Evolutionary conservation across 1,284 basidiomycete species (phyloP).

Genomic region (Ganoderma resinaceum): DNA sequence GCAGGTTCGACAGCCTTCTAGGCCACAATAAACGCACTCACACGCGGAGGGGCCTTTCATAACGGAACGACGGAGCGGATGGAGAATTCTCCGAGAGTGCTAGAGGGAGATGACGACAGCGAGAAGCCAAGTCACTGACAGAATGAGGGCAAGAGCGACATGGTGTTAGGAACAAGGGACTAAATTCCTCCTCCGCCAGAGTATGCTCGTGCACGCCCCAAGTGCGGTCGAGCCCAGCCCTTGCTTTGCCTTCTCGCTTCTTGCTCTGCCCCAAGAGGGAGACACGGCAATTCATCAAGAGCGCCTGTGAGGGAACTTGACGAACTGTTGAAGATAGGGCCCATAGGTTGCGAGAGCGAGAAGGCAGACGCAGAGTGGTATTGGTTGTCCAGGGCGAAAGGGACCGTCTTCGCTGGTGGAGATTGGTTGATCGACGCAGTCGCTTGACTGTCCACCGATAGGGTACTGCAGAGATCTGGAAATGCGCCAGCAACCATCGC

Average conservation of each 20-base stretch:
- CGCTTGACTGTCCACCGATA: too few species aligned
- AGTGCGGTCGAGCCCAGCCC: slow-evolving; percentile 25
- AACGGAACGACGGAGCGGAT: background rate
- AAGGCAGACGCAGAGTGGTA: background rate
- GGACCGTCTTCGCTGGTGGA: slow-evolving; percentile 7
- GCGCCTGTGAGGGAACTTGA: slow-evolving; percentile 32
- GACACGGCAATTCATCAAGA: slow-evolving; percentile 13
- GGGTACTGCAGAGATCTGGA: background rate
- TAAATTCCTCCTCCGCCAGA: slow-evolving; percentile 31
- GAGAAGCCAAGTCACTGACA: background rate
- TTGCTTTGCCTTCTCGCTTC: slow-evolving; percentile 13
- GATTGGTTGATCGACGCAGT: slow-evolving; percentile 1
- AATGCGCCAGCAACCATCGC: background rate
- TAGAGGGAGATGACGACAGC: background rate
- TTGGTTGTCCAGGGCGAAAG: slow-evolving; percentile 14
- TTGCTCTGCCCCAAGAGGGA: background rate
- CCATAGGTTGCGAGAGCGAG: background rate
- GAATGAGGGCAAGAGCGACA: background rate
- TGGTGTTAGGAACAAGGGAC: background rate
- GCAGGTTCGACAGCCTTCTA: background rate
- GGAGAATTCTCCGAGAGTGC: background rate
- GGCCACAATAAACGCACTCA: slow-evolving; percentile 1
- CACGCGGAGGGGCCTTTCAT: background rate
- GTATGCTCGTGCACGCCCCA: slow-evolving; percentile 28
- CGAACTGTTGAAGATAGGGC: slow-evolving; percentile 11